Percentiles rank a stretch among this genome's conserved stretches.
These are phyloP conservation scores for Aureobasidium sp. DNA, from an alignment of 2,329 filamentous ascomycete genomes.

Conservation along the genomic window DNA sequence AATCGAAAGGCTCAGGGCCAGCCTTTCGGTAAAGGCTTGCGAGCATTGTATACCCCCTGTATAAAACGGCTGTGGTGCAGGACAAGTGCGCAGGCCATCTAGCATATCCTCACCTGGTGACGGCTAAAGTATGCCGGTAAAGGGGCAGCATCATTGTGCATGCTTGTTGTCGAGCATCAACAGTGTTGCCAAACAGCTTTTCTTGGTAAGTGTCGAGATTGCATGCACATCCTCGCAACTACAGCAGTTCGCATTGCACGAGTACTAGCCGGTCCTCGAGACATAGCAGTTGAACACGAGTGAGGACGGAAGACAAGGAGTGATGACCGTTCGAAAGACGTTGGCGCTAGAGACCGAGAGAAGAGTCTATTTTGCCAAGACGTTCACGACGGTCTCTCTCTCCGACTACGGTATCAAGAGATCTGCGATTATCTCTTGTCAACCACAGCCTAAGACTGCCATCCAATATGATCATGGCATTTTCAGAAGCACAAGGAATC, in stretches of 20 bases:
- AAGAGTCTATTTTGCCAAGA: constrained; percentile 13
- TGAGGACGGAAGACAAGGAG: not conserved
- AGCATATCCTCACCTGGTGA: not conserved
- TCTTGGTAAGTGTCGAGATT: not conserved
- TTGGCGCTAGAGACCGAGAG: constrained; percentile 6
- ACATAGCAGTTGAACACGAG: not conserved
- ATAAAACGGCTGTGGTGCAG: not conserved
- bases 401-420: no score
- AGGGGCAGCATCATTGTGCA: constrained; percentile 1
- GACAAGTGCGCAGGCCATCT: not conserved
- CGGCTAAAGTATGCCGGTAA: not conserved
- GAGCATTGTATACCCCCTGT: not conserved
- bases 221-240: no score
- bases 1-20: not conserved
- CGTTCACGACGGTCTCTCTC: not conserved
- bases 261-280: not conserved
- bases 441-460: no score
- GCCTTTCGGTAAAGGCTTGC: not conserved
- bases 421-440: not conserved
- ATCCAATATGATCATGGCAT: not conserved
- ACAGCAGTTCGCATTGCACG: no score
- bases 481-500: no score
- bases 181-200: not conserved
- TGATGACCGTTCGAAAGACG: not conserved
- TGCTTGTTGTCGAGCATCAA: not conserved